Evolutionary conservation across 176 grass and related monocot species (phyloP), one percentile per base, ranked within the genome.

Genomic region (Metroxylon sagu): DNA sequence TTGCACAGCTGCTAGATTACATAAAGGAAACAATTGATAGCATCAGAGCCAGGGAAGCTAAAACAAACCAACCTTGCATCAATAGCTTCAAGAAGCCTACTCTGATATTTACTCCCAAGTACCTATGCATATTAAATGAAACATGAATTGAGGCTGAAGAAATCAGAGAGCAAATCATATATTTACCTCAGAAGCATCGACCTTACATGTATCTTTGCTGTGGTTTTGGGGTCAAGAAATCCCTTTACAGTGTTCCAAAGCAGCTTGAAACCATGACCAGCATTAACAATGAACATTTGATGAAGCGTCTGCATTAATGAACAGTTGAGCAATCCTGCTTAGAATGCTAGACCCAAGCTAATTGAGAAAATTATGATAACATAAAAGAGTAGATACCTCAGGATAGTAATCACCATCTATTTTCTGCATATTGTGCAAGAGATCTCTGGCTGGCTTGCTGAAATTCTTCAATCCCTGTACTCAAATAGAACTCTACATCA

Each of bases 241-340:
- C 88, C 88, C 74, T 93, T 98, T 26, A 98, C 79, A 26, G 84
- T 98, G 61, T 82, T 93, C 94, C 94, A 98, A 48, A 98, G 77
- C 67, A 81, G 61, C 79, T 98, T 98, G 74, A 98, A 98, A 29
- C 87, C 88, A 79, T 49, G 76, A 31, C 88, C 88, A 5, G 94
- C 94, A 59, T 98, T 98, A 52, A 98, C 81, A 4, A 98, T 85
- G 61, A 98, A 98, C 94, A 98, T 98, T 89, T 98, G 94, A 66
- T 98, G 87, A 27, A 98, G 66, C 5, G 94, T 98, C 94, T 98
- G 82, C 61, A 83, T 25, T 73, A 72, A 25, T 49, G 1, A 19
- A 25, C 57, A 18, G 35, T 14, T 43, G 35, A 43, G 35, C 7
- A 10, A 43, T 43, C 35, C 35, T 43, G 7, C 10, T 43, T 43